Evolutionary conservation across 495 filamentous ascomycete species (phyloP), one percentile per base, ranked within the genome.

Genomic region (Neurospora sp.): DNA sequence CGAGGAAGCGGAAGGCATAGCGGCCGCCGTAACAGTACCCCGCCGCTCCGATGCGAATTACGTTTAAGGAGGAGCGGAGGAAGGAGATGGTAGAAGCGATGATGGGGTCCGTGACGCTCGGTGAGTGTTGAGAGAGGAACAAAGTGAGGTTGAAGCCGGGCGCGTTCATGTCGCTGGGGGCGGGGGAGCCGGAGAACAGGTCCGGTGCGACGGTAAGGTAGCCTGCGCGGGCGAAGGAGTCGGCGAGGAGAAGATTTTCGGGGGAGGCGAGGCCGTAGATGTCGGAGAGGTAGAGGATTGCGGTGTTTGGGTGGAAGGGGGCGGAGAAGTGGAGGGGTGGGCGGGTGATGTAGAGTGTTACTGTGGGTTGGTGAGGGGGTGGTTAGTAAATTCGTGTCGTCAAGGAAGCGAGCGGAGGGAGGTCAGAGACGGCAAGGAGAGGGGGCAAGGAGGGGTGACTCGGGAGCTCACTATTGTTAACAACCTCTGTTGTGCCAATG

Each of bases 151-250:
- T 84, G 77, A 87, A 88, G 74, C 80, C 87, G 46, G 83, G 85
- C 5, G 82, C 79, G 81, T 89, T 88, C 74, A 83, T 78, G 73
- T 85, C 82, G 22, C 68, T 73, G 0, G 80, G 77, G 44, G 86
- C 84, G 6, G 82, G 82, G 71, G 90, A 86, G 71, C 90, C 91
- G 41, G 86, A 79, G 84, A 94, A 92, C 71, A 94, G 84, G 77
- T 96, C 93, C 16, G 92, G 93, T 72, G 92, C 86, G 31, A 93
- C 81, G 71, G 89, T 89, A 41, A 92, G 85, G 81, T 93, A 94
- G 69, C 92, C 93, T 71, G 91, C 91, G 75, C 87, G 86, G 70
- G 92, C 92, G 78, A 89, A 92, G 78, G 89, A 88, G 80, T 95
- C 92, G 73, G 91, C 91, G 40, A 94, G 84, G 80, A 94, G 88